Evolutionary conservation across 208 protist genomes (phyloP), one percentile per base, ranked within the genome.

Genomic region (Naegleria fowleri): DNA sequence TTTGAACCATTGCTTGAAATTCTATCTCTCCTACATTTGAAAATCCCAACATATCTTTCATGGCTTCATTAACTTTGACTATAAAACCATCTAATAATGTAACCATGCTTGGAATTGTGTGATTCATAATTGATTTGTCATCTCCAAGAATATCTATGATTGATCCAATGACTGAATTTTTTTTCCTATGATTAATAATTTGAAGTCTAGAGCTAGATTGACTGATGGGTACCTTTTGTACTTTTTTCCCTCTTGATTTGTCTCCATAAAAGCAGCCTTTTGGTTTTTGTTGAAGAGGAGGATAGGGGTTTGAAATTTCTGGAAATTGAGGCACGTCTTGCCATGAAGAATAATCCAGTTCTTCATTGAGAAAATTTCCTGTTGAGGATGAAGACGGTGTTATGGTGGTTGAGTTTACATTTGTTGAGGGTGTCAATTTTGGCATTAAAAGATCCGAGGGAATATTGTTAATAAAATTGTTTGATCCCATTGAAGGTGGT

Each of bases 41-140:
- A 79, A 79, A 79, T 79, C 67, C 67, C 19, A 79, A 13, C 67
- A 79, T 79, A 7, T 79, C 67, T 79, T 79, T 79, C 67, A 79
- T 79, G n/a, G 67, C 67, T 33, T 79, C 67, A 9, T 79, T 79
- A 13, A 79, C 67, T 79, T 79, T 79, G 9, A 79, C 29, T 15
- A 79, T 33, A 7, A 79, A 79, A 29, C 67, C 67, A 36, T 79
- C 67, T 36, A 79, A 36, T 9, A 79, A 79, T 5, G 67, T 79
- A 2, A 79, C 29, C 29, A 36, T 36, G n/a, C 67, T 36, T 79
- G 67, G 67, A 36, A 79, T 79, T 79, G 67, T 79, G n/a, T 36
- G 29, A 36, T 79, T 79, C 1, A 33, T 36, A 29, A 36, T 36
- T 13, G 16, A 0, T 11, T 25, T 79, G 29, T 79, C 29, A 9